Evolutionary conservation across 768 basidiomycete genomes (phyloP).

Genomic region (Phaeolepiota aurea): DNA sequence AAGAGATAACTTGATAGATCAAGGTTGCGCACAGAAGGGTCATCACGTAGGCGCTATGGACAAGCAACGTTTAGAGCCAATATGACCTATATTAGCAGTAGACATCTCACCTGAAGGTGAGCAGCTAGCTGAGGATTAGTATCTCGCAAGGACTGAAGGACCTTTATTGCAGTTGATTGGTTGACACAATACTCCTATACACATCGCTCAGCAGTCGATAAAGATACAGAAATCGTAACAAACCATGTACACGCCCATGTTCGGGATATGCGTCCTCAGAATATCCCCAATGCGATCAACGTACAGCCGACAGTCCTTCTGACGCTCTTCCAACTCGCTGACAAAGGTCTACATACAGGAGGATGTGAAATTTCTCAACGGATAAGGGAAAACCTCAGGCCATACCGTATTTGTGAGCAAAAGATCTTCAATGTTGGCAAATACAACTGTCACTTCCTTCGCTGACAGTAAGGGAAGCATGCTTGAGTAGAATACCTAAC

Average conservation of each 20-base stretch:
- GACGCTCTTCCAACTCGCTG: conserved; percentile 84
- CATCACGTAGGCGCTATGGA: conserved; percentile 64
- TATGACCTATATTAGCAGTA: not conserved
- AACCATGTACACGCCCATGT: conserved; percentile 79
- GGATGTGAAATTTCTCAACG: too few relatives aligned
- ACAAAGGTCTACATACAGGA: conserved; percentile 63
- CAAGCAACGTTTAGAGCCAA: too few relatives aligned
- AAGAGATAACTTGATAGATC: conserved; percentile 89
- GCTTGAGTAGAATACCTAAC: conserved; percentile 78
- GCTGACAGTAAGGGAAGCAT: conserved; percentile 64
- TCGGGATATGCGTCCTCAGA: conserved; percentile 61
- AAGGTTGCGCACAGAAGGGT: conserved; percentile 68
- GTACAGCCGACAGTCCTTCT: conserved; percentile 88
- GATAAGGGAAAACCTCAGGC: too few relatives aligned
- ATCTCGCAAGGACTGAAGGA: conserved; percentile 66
- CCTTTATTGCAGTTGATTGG: conserved; percentile 69
- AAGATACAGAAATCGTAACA: conserved; percentile 9
- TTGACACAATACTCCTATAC: conserved; percentile 84
- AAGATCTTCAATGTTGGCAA: conserved; percentile 92
- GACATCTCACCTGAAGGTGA: conserved; percentile 52
- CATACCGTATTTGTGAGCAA: conserved; percentile 79
- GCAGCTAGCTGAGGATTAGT: conserved; percentile 54
- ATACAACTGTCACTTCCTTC: conserved; percentile 76
- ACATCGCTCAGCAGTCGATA: not conserved
- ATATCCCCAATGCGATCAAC: conserved; percentile 86